Evolutionary conservation across 805 yeast species (phyloP).

Genomic region (Monosporozyma yasuniensis): DNA sequence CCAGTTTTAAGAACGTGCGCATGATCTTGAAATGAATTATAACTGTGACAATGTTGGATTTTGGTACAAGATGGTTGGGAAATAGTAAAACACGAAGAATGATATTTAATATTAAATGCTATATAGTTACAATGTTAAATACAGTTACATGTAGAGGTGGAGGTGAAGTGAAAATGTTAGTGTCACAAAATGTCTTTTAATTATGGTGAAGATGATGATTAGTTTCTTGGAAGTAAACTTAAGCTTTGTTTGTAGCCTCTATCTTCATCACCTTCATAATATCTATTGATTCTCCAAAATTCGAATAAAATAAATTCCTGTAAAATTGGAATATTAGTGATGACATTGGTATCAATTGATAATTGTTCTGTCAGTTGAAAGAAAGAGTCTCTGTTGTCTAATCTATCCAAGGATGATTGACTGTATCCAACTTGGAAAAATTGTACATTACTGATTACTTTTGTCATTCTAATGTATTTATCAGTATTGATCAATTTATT

Average conservation of each 20-base stretch:
- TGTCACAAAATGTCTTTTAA: neutral
- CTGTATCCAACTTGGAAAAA: slow-evolving; percentile 56
- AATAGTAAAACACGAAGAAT: neutral
- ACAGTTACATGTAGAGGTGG: too few relatives aligned
- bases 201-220: neutral
- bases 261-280: slow-evolving; percentile 52
- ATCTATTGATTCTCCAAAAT: slow-evolving; percentile 58
- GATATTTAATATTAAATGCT: neutral
- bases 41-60: neutral
- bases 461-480: slow-evolving; percentile 58
- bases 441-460: slow-evolving; percentile 58
- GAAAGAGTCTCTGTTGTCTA: slow-evolving; percentile 20
- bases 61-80: too few relatives aligned
- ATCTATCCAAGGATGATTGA: slow-evolving; percentile 1
- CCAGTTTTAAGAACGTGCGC: neutral
- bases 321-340: slow-evolving; percentile 29
- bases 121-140: neutral
- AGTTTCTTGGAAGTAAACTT: slow-evolving; percentile 28
- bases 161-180: neutral
- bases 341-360: slow-evolving; percentile 21
- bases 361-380: slow-evolving; percentile 21
- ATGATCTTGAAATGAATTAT: too few relatives aligned
- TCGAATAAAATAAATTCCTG: slow-evolving; percentile 54
- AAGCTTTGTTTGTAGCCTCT: slow-evolving; percentile 69
- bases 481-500: slow-evolving; percentile 58